Conservation (phyloP, 306 rosid species). For the Betula pendula region DNA sequence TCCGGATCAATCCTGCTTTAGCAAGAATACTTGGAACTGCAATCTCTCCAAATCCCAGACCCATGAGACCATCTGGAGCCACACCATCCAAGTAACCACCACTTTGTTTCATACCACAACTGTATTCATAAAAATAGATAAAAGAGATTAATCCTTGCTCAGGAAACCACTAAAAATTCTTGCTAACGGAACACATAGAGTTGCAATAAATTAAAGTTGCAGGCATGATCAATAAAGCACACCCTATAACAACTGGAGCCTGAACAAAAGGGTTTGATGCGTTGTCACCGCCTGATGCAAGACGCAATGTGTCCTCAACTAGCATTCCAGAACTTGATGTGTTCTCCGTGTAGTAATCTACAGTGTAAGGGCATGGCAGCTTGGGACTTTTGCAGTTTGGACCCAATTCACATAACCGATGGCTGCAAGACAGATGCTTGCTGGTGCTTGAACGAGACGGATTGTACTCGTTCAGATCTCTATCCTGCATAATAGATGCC, state of each 20-base stretch:
- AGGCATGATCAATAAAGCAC: conserved; percentile 27
- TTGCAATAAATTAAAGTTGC: conserved; percentile 11
- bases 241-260: conserved; percentile 84
- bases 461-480: conserved; percentile 83
- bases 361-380: conserved; percentile 70
- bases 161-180: background rate
- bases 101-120: conserved; percentile 98
- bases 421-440: conserved; percentile 77
- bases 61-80: conserved; percentile 95
- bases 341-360: conserved; percentile 64
- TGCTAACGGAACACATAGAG: conserved; percentile 6
- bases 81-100: conserved; percentile 88
- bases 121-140: conserved; percentile 37
- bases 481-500: conserved; percentile 99
- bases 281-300: conserved; percentile 51
- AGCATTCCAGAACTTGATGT: conserved; percentile 93
- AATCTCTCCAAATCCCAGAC: conserved; percentile 84
- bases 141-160: conserved; percentile 7
- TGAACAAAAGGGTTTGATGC: conserved; percentile 55
- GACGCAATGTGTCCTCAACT: conserved; percentile 81
- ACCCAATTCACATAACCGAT: conserved; percentile 66
- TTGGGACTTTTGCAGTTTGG: conserved; percentile 64
- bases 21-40: conserved; percentile 86
- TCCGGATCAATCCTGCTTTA: conserved; percentile 65
- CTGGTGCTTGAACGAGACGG: conserved; percentile 78